These are phyloP conservation scores for Herpetomonas tarakana DNA, from an alignment of 208 protist species.

Conservation along the genomic window DNA sequence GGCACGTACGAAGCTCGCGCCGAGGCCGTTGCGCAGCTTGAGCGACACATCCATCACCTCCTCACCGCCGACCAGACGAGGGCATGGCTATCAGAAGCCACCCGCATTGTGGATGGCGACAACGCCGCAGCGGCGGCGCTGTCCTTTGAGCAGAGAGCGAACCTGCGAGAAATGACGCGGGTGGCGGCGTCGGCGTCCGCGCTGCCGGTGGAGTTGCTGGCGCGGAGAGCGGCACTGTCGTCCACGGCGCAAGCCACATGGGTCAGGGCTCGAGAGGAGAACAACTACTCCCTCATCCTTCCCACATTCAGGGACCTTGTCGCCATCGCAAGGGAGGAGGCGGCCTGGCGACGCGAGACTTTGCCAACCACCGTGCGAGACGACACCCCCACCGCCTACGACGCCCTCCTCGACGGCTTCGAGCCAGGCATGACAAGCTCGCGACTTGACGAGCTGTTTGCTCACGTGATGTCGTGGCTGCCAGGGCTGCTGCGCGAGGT, in stretches of 20 bases:
- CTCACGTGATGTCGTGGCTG: constrained; percentile 44
- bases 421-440: constrained; percentile 52
- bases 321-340: constrained; percentile 29
- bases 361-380: neutral
- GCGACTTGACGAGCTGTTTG: constrained; percentile 40
- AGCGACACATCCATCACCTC: constrained; percentile 19
- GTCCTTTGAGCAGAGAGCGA: constrained; percentile 24
- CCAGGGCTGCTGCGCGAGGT: constrained; percentile 37
- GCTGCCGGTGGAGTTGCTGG: constrained; percentile 26
- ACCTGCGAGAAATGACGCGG: constrained; percentile 40
- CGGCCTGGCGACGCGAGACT: constrained; percentile 13
- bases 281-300: constrained; percentile 37
- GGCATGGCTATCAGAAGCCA: constrained; percentile 20
- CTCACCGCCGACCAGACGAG: constrained; percentile 17
- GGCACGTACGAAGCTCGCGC: constrained; percentile 25
- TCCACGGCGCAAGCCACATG: constrained; percentile 25
- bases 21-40: constrained; percentile 26
- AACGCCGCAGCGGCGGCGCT: constrained; percentile 9
- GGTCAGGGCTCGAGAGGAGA: constrained; percentile 27
- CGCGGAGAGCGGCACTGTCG: constrained; percentile 16
- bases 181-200: constrained; percentile 11
- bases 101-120: neutral
- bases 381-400: constrained; percentile 24
- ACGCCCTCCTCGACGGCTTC: constrained; percentile 45
- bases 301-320: constrained; percentile 39